Base-by-base conservation (phyloP, 495 filamentous ascomycete species). In the Aspergillus egyptiacus region DNA sequence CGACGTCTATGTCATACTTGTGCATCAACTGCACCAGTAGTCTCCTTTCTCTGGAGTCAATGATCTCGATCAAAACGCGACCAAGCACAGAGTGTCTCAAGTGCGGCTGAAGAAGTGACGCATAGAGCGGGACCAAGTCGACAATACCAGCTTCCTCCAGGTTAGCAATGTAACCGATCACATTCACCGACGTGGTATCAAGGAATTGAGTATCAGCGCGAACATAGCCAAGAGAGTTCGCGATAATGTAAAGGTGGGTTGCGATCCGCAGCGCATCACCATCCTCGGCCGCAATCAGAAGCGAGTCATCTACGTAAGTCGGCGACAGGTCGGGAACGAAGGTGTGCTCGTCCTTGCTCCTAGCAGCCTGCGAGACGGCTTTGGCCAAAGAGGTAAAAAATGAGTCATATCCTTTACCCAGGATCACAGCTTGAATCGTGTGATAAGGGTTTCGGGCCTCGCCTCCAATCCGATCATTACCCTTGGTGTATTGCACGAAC, bases 71-170 rank as follows among this genome's bases (percentile, higher is more conserved):
- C 47, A 89, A 64, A 22, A 82, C 72, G 17, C 74, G 64, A 9
- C 73, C 70, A 35, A 81, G 59, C 18, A 72, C 72, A 15, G 52
- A 57, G 9, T 73, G 58, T 6, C 65, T 65, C 58, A 70, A 66
- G n/a, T 65, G 48, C 0, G 62, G 66, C 6, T 78, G 76, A 2
- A 98, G 72, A 55, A 85, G 81, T 20, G 87, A 84, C 30, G 85
- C 90, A 66, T 99, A 99, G 2, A 91, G 71, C 3, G 91, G 91
- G 43, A 94, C 82, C 32, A 91, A 65, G 38, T 89, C 80, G 34
- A 83, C 77, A 37, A 93, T 75, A 8, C 81, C 78, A 24, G 77
- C 75, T 28, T 83, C 67, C 22, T 84, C 77, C 10, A 97, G 74
- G 48, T 84, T 83, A 53, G 87, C 80, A 48, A 95, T 83, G 60